A percentile compares a stretch with the other conserved stretches of the same genome.
Evolutionary conservation across 192 early-diverging fungal species (phyloP).

Genomic region (Coemansia javaensis): DNA sequence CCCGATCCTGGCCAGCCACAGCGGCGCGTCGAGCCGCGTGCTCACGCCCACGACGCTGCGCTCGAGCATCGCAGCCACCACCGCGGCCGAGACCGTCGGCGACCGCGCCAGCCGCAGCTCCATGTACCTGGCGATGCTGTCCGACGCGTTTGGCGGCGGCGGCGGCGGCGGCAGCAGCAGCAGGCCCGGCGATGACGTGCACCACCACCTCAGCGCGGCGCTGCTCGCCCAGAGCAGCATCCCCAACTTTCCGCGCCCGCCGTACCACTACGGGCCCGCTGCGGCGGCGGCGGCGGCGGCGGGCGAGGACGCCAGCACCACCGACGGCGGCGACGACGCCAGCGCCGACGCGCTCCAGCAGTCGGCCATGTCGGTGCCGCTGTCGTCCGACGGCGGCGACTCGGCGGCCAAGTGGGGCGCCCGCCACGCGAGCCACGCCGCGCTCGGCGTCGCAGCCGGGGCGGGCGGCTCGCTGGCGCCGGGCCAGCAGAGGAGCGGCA

Average conservation of each 20-base stretch:
- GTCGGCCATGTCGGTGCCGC: neutral
- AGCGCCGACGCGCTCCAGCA: neutral
- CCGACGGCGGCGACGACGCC: neutral
- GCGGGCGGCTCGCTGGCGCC: no score
- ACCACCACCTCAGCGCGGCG: neutral
- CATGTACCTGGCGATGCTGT: neutral
- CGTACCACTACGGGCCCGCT: neutral
- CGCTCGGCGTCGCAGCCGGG: no score
- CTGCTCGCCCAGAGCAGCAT: slow-evolving; percentile 10
- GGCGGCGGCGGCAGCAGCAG: neutral
- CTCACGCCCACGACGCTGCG: slow-evolving; percentile 9
- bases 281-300: neutral
- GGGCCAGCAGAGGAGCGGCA: no score
- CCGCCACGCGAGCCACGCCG: no score
- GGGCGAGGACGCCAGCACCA: no score
- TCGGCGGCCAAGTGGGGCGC: no score
- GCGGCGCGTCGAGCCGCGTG: neutral
- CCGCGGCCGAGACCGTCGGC: neutral
- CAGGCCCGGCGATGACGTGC: no score
- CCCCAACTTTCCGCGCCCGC: slow-evolving; percentile 11
- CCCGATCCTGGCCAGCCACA: neutral
- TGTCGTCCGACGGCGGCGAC: no score
- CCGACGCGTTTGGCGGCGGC: neutral
- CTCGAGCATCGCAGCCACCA: slow-evolving; percentile 1
- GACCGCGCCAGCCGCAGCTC: slow-evolving; percentile 5